These are phyloP conservation scores for Fusarium sp. DNA, from an alignment of 2,329 filamentous ascomycete species.

Conservation along the genomic window DNA sequence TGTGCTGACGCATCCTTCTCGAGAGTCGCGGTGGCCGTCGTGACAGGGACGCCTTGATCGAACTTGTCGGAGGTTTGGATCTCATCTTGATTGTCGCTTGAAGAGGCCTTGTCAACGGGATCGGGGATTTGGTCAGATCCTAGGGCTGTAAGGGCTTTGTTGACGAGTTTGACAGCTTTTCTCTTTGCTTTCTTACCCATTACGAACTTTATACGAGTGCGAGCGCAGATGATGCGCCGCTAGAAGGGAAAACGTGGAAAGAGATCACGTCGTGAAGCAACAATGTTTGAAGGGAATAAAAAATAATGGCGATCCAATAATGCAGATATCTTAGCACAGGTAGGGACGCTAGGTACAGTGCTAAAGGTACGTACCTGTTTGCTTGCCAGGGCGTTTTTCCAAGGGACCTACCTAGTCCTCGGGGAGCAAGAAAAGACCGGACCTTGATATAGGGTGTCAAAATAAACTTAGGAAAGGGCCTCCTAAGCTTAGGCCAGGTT, in stretches of 20 bases:
- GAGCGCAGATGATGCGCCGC: constrained; percentile 23
- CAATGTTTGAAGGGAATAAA: constrained; percentile 17
- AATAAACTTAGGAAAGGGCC: no score
- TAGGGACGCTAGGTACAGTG: neutral
- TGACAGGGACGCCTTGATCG: constrained; percentile 6
- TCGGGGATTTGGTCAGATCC: constrained; percentile 22
- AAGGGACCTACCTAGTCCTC: neutral
- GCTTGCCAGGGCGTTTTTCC: neutral
- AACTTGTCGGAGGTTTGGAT: constrained; percentile 5
- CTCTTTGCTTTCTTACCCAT: constrained; percentile 41
- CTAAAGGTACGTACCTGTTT: constrained; percentile 28
- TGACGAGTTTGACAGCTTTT: constrained; percentile 16
- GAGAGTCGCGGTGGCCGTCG: neutral
- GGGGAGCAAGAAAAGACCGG: no score
- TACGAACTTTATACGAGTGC: constrained; percentile 2
- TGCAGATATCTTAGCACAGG: neutral
- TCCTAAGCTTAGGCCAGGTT: no score
- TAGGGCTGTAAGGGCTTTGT: constrained; percentile 32
- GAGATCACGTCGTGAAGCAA: neutral
- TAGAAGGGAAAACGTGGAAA: neutral
- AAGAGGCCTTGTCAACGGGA: neutral
- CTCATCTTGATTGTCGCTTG: constrained; percentile 15
- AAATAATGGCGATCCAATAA: no score
- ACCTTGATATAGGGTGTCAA: no score
- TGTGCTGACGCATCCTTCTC: constrained; percentile 33